Conservation (phyloP, 768 basidiomycete genomes). For the Tephrocybe sp. region DNA sequence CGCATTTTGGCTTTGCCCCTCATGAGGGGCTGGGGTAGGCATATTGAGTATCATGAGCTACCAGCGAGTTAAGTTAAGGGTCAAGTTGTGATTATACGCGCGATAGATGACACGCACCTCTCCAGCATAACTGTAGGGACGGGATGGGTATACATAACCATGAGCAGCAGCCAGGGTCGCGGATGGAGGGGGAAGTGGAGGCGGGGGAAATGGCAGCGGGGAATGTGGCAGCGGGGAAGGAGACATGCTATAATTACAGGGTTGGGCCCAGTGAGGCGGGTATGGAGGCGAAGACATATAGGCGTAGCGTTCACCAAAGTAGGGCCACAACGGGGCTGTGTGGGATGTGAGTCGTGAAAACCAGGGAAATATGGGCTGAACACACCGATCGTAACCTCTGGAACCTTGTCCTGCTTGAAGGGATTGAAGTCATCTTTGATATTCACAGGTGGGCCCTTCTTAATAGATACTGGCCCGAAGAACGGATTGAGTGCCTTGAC, state of each 20-base stretch:
- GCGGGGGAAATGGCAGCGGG: too few species aligned
- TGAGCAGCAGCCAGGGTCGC: conserved; percentile 57
- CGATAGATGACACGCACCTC: conserved; percentile 49
- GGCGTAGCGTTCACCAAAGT: conserved; percentile 84
- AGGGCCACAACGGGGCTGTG: conserved; percentile 81
- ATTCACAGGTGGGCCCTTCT: conserved; percentile 75
- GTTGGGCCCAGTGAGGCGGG: conserved; percentile 61
- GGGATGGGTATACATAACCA: conserved; percentile 72
- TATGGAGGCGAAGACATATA: conserved; percentile 70
- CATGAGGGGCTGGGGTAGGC: conserved; percentile 74
- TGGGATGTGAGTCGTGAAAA: not conserved
- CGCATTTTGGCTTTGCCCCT: too few species aligned
- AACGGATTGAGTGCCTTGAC: conserved; percentile 75
- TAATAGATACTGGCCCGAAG: conserved; percentile 79
- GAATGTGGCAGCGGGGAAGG: too few species aligned
- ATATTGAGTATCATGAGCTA: conserved; percentile 87
- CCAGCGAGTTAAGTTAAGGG: conserved; percentile 9
- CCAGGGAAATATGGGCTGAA: conserved; percentile 15
- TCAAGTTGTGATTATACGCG: not conserved
- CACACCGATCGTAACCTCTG: conserved; percentile 77
- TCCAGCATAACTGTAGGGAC: conserved; percentile 74
- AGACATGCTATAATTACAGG: conserved; percentile 63
- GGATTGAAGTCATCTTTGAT: conserved; percentile 98
- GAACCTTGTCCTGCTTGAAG: conserved; percentile 85
- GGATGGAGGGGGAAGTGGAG: conserved; percentile 67